phyloP scores from a whole-genome alignment of 164 flowering plant genomes.

The Aristolochia fimbriata region DNA sequence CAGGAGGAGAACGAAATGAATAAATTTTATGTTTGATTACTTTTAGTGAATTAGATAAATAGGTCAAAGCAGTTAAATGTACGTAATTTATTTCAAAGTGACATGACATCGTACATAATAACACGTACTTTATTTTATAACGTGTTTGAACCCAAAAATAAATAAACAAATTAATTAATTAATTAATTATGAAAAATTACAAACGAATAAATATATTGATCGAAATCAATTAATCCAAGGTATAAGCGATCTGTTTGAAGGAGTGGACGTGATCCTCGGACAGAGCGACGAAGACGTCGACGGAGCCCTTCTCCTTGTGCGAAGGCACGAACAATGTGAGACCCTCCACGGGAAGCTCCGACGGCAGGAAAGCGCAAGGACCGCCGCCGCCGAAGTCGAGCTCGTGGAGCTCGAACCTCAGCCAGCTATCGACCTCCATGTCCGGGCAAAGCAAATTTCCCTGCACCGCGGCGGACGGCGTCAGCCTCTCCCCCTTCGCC shows the following conservation, averaged over 20 bases:
- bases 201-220: no score
- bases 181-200: no score
- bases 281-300: constrained; percentile 2
- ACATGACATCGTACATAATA: no score
- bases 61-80: no score
- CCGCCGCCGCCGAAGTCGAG: constrained; percentile 15
- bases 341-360: constrained; percentile 10
- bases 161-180: no score
- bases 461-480: not conserved
- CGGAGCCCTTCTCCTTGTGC: not conserved
- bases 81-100: no score
- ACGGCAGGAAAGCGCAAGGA: constrained; percentile 11
- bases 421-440: constrained; percentile 14
- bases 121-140: no score
- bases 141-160: no score
- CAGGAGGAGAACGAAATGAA: constrained; percentile 4
- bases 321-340: constrained; percentile 9
- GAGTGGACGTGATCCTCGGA: constrained; percentile 3
- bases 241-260: constrained; percentile 6
- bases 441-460: constrained; percentile 3
- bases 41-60: no score
- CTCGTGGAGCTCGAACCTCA: constrained; percentile 8
- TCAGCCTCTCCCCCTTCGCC: constrained; percentile 3
- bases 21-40: no score
- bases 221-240: not conserved